Base-by-base conservation (phyloP, 1,139 yeast species). In the Ogataea hybrid region DNA sequence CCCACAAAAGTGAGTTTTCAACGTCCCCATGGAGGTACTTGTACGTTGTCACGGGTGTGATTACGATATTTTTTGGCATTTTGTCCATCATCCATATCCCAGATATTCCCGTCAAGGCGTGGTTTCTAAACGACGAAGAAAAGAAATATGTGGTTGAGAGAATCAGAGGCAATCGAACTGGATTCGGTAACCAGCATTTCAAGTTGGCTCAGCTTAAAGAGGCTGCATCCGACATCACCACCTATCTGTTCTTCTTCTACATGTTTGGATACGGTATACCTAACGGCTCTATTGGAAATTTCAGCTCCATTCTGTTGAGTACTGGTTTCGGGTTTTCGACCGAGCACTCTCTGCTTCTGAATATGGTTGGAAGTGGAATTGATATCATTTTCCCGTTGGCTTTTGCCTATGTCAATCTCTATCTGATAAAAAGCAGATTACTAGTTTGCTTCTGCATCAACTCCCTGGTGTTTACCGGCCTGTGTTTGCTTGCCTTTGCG, bases 401-500 rank as follows among this genome's bases (percentile, higher is more conserved):
- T 5, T 73, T 78, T 9, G 77, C 79, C 42, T 64, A 59, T 37
- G 25, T 50, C 9, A 53, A 51, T 25, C 45, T 41, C 20, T 59
- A 57, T 39, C 57, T 60, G 45, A 56, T 59, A 41, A 64, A 61
- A 28, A 64, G 69, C 41, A 66, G 76, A 49, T 47, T 77, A 50
- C 54, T 65, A 6, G 65, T 75, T 64, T 74, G 79, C n/a, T 53
- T 68, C 12, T 41, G 68, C 22, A 68, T 73, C 4, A 67, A 68
- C 30, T 50, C 56, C 5, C 37, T 76, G 10, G 61, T 68, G 17
- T 47, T 72, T n/a, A 54, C 65, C 22, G 71, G 73, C 3, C 59
- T 68, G 38, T 69, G 77, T 52, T 56, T 79, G 68, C 58, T 78
- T 36, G 80, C 77, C 0, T 78, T 74, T 58, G 71, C 72, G 25